phyloP scores from a whole-genome alignment of 225 moss, liverwort and hornwort genomes.

The Takakia lepidozioides region DNA sequence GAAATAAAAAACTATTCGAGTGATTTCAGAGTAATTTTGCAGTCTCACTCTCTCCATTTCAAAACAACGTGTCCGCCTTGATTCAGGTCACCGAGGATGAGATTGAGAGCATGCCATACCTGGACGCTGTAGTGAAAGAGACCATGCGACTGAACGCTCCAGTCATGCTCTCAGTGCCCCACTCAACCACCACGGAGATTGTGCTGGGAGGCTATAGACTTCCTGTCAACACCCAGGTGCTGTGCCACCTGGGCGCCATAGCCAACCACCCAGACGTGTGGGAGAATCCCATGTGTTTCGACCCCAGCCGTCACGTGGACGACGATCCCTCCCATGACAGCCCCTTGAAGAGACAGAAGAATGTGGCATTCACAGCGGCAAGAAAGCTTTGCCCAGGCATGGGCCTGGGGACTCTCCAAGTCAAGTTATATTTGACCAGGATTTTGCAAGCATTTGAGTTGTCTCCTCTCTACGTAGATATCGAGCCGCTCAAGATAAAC shows the following conservation, averaged over 20 bases:
- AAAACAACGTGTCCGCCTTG: too few species aligned
- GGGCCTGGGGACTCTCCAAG: slow-evolving; percentile 21
- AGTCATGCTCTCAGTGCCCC: slow-evolving; percentile 16
- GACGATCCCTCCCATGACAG: neutral
- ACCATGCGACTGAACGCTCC: slow-evolving; percentile 24
- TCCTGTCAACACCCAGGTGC: slow-evolving; percentile 26
- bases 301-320: slow-evolving; percentile 18
- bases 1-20: too few species aligned
- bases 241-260: slow-evolving; percentile 28
- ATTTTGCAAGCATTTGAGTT: slow-evolving; percentile 32
- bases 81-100: slow-evolving; percentile 8
- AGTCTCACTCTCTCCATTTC: too few species aligned
- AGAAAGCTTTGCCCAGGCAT: slow-evolving; percentile 13
- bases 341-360: slow-evolving; percentile 8
- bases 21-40: too few species aligned
- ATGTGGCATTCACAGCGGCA: slow-evolving; percentile 14
- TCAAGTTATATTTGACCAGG: slow-evolving; percentile 17
- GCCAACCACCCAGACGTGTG: slow-evolving; percentile 11
- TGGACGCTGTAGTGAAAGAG: slow-evolving; percentile 31
- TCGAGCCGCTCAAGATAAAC: slow-evolving; percentile 11
- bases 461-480: slow-evolving; percentile 21
- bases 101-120: slow-evolving; percentile 9
- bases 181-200: slow-evolving; percentile 18
- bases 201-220: slow-evolving; percentile 21
- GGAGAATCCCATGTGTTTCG: slow-evolving; percentile 10